Base-by-base conservation (phyloP, 148 eudicot genomes). In the Drosera capensis region DNA sequence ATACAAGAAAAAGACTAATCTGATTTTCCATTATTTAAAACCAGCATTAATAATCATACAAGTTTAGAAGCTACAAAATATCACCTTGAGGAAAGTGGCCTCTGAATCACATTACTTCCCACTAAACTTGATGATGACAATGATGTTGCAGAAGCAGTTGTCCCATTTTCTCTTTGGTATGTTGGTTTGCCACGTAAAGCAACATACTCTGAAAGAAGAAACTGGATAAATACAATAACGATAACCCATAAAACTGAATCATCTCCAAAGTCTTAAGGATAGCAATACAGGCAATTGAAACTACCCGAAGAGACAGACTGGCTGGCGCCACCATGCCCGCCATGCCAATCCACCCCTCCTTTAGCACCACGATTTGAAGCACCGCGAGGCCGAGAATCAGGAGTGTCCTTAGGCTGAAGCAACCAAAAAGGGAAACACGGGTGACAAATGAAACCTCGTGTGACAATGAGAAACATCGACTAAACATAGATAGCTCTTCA, bases 121-220 rank as follows among this genome's bases (percentile, higher is more conserved):
- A 59, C 49, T 51, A 66, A n/a, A 48, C 68, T 67, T 42, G 65
- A 37, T 20, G 62, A 20, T 17, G 72, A 46, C 19, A 57, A 45
- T 14, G 75, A 57, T 45, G 59, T 59, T 46, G 66, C 17, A 48
- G 64, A 62, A 23, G 57, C 23, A 52, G 60, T 59, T 4, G 71
- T 55, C 41, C 72, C 97, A 64, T 67, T 80, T 42, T 90, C 95
- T 64, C 79, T 90, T 73, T 78, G 75, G 64, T 69, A 76, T 26
- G 79, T 52, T 56, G 83, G 45, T 51, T 71, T 88, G 16, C 77
- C 78, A 46, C 68, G 66, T 41, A 41, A 48, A 31, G 68, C 64
- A 61, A 58, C 74, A 49, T 79, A 59, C 23, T 82, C 96, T 87
- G 24, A 14, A 51, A 40, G 2, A 31, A 43, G 43, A 45, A 35